Evolutionary conservation across 2,329 filamentous ascomycete genomes (phyloP), one percentile per base, ranked within the genome.

Genomic region (Simplicillium sp.): DNA sequence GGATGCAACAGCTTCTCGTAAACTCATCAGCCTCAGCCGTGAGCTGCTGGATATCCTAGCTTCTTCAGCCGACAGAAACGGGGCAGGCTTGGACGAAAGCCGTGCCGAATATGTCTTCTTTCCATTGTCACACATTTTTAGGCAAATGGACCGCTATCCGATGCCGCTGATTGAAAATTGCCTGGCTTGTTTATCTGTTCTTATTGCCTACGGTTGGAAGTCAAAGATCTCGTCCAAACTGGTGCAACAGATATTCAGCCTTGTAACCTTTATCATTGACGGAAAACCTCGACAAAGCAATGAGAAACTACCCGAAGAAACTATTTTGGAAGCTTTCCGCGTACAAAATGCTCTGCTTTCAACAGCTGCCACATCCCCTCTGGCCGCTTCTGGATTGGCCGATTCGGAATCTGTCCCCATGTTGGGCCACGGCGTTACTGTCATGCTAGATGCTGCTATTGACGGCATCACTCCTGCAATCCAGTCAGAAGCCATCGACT

Each of bases 21-120:
- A 69, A 40, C 58, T 82, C 36, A 56, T 65, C 18, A 55, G 62
- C 7, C 64, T 75, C 18, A 66, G 65, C 2, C 56, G 59, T 17
- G 61, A 69, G 43, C 57, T 80, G 3, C 59, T 68, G 25, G 47
- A 48, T 16, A 57, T 75, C n/a, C 59, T 80, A 4, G 54, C 56
- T 28, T 71, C 71, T 50, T 58, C 66, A 3, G 56, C 65, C 2
- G 64, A 67, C 1, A 13, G 12, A 13, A 15, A 13, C 31, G 15
- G 13, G 5, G 12, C 31, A 15, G 31, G 31, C 5, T 59, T 97
- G 14, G 87, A 96, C 57, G 73, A 81, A 39, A 90, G 88, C 57
- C 67, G 97, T 14, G 87, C 89, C 12, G 89, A 96, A 65, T 98
- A 97, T 68, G 75, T 85, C 54, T 97, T 97, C 67, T 95, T 96